Evolutionary conservation across 1,284 basidiomycete species (phyloP).

Genomic region (Amylostereum chailletii): DNA sequence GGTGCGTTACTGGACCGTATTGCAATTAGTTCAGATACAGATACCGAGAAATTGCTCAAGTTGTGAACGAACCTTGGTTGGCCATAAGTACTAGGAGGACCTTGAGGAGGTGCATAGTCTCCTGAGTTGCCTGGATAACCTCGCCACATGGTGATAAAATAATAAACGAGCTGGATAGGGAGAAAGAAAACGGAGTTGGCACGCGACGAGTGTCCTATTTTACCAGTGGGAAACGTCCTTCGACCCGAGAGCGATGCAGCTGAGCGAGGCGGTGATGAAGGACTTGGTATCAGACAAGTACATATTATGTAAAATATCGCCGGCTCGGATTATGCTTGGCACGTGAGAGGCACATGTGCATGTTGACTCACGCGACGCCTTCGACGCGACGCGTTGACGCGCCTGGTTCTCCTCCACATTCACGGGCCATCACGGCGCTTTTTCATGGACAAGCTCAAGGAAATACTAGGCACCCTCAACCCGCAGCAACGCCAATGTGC

Average conservation of each 20-base stretch:
- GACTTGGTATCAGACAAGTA: too few species aligned
- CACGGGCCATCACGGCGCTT: neutral
- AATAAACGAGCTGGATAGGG: too few species aligned
- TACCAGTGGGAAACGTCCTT: too few species aligned
- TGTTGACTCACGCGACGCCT: neutral
- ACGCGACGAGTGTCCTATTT: too few species aligned
- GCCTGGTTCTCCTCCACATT: neutral
- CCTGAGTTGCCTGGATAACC: slow-evolving; percentile 4
- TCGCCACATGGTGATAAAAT: slow-evolving; percentile 1
- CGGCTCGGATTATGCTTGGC: too few species aligned
- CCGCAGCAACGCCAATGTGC: neutral
- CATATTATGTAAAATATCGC: too few species aligned
- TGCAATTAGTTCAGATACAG: too few species aligned
- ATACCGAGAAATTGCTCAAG: too few species aligned
- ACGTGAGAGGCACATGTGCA: too few species aligned
- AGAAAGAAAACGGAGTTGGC: too few species aligned
- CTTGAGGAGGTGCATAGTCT: slow-evolving; percentile 9
- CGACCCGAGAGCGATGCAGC: too few species aligned
- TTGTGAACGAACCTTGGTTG: slow-evolving; percentile 3
- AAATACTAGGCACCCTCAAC: neutral
- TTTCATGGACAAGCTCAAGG: neutral
- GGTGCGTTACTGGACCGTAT: neutral
- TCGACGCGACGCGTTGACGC: neutral
- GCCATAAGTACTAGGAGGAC: slow-evolving; percentile 8
- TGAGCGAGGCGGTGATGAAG: too few species aligned